phyloP scores from a whole-genome alignment of 2,329 filamentous ascomycete genomes.

The Penicillium janthinellum region DNA sequence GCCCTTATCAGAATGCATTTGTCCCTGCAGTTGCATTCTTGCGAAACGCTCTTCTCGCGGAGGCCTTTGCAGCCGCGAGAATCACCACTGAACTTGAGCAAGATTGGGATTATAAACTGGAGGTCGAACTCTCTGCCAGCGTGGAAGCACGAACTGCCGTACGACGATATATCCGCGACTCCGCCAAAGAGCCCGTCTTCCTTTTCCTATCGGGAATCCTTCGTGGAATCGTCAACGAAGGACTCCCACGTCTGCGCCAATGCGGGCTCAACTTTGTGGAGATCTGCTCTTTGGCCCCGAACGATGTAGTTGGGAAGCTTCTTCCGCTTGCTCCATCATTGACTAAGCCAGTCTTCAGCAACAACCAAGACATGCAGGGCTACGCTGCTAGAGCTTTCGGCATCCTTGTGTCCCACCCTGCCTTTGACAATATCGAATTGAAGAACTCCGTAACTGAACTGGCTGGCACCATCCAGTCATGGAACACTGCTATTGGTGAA shows the following conservation, averaged over 20 bases:
- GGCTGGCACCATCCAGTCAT: conserved; percentile 50
- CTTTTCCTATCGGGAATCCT: conserved; percentile 49
- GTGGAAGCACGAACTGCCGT: conserved; percentile 62
- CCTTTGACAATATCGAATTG: conserved; percentile 45
- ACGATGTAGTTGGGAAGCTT: conserved; percentile 55
- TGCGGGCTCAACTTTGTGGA: conserved; percentile 56
- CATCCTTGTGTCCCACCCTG: conserved; percentile 69
- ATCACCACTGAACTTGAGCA: conserved; percentile 63
- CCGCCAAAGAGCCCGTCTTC: conserved; percentile 42
- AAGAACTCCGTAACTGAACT: conserved; percentile 50
- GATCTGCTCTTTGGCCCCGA: conserved; percentile 58
- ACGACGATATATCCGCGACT: conserved; percentile 36
- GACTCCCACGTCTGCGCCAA: conserved; percentile 45
- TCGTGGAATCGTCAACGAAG: conserved; percentile 45
- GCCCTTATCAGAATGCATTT: conserved; percentile 55
- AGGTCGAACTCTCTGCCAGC: conserved; percentile 71
- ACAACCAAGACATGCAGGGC: conserved; percentile 67
- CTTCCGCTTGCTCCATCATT: conserved; percentile 56
- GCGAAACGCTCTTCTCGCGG: conserved; percentile 61
- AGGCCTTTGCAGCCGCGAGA: conserved; percentile 53
- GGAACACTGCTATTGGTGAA: conserved; percentile 63
- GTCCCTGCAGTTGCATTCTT: conserved; percentile 71
- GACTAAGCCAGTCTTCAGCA: conserved; percentile 66
- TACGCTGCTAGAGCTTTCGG: conserved; percentile 72
- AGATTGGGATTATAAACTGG: conserved; percentile 82